These are phyloP conservation scores for Podospora appendiculata DNA, from an alignment of 495 filamentous ascomycete species.

Conservation along the genomic window DNA sequence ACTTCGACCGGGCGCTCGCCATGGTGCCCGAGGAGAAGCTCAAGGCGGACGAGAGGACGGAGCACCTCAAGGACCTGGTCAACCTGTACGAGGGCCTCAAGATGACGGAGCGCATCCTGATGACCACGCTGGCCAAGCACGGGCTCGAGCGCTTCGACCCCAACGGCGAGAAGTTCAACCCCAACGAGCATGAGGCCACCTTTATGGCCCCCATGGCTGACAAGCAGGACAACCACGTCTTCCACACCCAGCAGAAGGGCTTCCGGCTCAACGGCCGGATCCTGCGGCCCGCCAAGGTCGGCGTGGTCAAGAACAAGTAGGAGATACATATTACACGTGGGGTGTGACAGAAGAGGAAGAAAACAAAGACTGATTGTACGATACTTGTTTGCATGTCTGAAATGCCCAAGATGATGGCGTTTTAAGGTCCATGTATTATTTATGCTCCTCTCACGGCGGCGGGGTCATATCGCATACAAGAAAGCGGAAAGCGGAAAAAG, in stretches of 20 bases:
- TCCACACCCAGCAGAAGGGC: conserved; percentile 91
- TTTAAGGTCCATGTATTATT: background rate
- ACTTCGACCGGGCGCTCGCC: conserved; percentile 83
- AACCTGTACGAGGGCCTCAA: conserved; percentile 81
- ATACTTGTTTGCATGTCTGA: background rate
- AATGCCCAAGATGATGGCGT: conserved; percentile 7
- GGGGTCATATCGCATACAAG: background rate
- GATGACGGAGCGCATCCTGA: conserved; percentile 88
- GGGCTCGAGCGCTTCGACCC: conserved; percentile 87
- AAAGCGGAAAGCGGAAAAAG: background rate
- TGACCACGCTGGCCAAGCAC: conserved; percentile 86
- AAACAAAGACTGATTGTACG: too few species aligned
- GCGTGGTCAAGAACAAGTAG: conserved; percentile 64
- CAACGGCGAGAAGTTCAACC: conserved; percentile 75
- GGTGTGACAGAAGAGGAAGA: too few species aligned
- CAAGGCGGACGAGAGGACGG: conserved; percentile 40
- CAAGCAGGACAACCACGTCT: conserved; percentile 85
- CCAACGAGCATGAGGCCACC: conserved; percentile 90
- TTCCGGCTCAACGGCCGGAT: conserved; percentile 86
- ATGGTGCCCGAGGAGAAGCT: conserved; percentile 72
- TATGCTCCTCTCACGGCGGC: background rate
- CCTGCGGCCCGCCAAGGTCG: conserved; percentile 88
- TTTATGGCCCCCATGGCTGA: conserved; percentile 79
- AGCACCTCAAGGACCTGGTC: conserved; percentile 59
- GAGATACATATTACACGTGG: background rate